Conservation (phyloP, 2,329 filamentous ascomycete species). For the Rasamsonia emersonii region DNA sequence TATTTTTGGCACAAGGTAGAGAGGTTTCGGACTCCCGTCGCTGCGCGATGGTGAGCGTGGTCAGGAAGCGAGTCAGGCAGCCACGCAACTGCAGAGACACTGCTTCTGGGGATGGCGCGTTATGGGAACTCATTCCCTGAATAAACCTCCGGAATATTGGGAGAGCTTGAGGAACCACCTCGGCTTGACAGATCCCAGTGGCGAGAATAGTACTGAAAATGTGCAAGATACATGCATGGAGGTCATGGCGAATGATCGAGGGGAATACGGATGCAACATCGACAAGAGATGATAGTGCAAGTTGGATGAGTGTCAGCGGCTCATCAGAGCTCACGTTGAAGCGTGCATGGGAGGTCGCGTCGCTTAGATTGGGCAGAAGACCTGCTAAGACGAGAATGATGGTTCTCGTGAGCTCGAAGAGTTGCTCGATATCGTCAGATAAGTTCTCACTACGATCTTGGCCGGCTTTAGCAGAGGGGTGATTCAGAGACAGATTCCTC, state of each 20-base stretch:
- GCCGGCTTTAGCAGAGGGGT: constrained; percentile 73
- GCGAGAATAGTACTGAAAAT: constrained; percentile 91
- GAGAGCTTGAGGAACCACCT: constrained; percentile 80
- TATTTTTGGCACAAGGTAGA: constrained; percentile 85
- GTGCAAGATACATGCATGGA: constrained; percentile 93
- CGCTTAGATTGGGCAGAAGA: constrained; percentile 63
- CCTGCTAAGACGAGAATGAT: constrained; percentile 89
- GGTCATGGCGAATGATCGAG: constrained; percentile 87
- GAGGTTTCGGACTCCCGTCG: constrained; percentile 57
- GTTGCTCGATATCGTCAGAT: constrained; percentile 93
- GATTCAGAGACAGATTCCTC: constrained; percentile 77
- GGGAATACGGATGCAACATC: constrained; percentile 95
- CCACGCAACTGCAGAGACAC: constrained; percentile 67
- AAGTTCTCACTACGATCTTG: constrained; percentile 64
- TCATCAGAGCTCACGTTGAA: constrained; percentile 75
- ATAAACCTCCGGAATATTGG: constrained; percentile 90
- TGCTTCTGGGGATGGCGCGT: constrained; percentile 29
- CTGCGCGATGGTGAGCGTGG: constrained; percentile 50
- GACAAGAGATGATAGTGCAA: constrained; percentile 77
- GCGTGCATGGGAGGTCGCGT: constrained; percentile 52
- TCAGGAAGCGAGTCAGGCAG: constrained; percentile 72
- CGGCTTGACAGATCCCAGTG: constrained; percentile 75
- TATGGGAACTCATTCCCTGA: constrained; percentile 53
- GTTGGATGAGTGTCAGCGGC: constrained; percentile 68
- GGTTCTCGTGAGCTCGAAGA: constrained; percentile 93